These are phyloP conservation scores for Tolypocladium nubicola DNA, from an alignment of 2,329 filamentous ascomycete genomes.

Conservation along the genomic window DNA sequence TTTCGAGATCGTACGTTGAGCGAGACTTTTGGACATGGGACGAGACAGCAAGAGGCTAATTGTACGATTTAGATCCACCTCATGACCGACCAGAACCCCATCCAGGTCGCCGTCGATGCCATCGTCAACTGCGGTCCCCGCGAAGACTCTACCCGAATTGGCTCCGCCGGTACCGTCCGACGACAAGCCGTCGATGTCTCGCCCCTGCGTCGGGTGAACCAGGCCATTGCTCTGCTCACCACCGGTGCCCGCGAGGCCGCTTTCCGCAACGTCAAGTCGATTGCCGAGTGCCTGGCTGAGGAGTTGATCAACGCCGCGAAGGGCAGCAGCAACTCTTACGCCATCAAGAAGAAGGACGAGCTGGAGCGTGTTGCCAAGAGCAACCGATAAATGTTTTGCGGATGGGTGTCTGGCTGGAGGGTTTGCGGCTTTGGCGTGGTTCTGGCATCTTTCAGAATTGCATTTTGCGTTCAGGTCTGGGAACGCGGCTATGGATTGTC, in stretches of 20 bases:
- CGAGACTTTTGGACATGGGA: background rate
- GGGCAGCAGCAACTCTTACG: constrained; percentile 99
- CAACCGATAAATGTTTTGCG: constrained; percentile 78
- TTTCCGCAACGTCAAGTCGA: constrained; percentile 99
- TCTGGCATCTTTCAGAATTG: constrained; percentile 36
- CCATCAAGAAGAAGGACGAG: constrained; percentile 99
- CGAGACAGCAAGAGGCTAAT: background rate
- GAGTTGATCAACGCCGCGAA: constrained; percentile 99
- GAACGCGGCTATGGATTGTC: constrained; percentile 34
- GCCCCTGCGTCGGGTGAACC: constrained; percentile 98
- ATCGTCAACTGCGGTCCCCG: constrained; percentile 99
- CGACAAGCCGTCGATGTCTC: constrained; percentile 99
- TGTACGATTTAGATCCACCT: constrained; percentile 71
- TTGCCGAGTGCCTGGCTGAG: constrained; percentile 98
- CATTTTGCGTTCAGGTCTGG: constrained; percentile 36
- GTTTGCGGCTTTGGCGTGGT: constrained; percentile 31
- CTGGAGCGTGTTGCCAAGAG: constrained; percentile 99
- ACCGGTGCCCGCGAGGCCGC: constrained; percentile 97
- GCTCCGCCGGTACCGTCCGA: constrained; percentile 98
- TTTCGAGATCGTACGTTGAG: constrained; percentile 86
- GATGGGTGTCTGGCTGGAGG: constrained; percentile 23
- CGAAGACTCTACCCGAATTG: constrained; percentile 99
- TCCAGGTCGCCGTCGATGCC: constrained; percentile 98
- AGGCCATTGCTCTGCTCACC: constrained; percentile 97
- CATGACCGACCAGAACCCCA: constrained; percentile 99